Percentiles rank a stretch among this genome's conserved stretches.
Conservation (phyloP, 306 rosid species). For the Cucurbita ficifolia region DNA sequence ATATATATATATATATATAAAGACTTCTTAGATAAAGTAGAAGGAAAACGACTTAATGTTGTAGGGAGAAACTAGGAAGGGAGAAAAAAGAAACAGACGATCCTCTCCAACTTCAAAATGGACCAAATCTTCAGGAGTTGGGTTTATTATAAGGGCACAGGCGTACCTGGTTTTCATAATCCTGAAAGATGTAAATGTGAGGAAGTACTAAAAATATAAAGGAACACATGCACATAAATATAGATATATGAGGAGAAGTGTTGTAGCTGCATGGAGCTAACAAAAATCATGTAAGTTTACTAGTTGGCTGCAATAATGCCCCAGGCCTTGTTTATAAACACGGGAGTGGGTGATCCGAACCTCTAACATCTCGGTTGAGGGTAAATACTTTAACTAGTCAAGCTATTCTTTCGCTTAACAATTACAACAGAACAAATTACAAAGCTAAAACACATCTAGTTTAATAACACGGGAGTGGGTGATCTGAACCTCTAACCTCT, state of each 20-base stretch:
- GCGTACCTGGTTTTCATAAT: not conserved
- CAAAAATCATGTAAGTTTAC: not conserved
- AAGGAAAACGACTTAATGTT: not conserved
- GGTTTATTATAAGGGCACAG: not conserved
- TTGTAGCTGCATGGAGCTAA: not conserved
- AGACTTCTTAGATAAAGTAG: not conserved
- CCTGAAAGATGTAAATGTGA: slow-evolving; percentile 7
- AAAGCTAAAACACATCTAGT: not conserved
- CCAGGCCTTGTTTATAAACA: no score
- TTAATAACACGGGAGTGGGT: not conserved
- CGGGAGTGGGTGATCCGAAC: not conserved
- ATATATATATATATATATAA: not conserved
- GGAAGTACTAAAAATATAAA: not conserved
- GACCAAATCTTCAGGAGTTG: slow-evolving; percentile 1
- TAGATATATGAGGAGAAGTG: not conserved
- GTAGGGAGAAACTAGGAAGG: not conserved
- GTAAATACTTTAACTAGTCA: no score
- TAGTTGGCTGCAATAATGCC: not conserved
- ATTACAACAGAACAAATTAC: not conserved
- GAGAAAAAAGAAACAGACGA: not conserved
- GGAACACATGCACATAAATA: not conserved
- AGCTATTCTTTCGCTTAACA: not conserved
- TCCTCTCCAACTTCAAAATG: not conserved
- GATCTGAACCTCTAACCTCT: not conserved
- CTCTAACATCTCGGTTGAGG: not conserved